Percentiles rank a stretch among this genome's conserved stretches.
These are phyloP conservation scores for Yamadazyma trypodendri DNA, from an alignment of 1,139 yeast genomes.

Conservation along the genomic window DNA sequence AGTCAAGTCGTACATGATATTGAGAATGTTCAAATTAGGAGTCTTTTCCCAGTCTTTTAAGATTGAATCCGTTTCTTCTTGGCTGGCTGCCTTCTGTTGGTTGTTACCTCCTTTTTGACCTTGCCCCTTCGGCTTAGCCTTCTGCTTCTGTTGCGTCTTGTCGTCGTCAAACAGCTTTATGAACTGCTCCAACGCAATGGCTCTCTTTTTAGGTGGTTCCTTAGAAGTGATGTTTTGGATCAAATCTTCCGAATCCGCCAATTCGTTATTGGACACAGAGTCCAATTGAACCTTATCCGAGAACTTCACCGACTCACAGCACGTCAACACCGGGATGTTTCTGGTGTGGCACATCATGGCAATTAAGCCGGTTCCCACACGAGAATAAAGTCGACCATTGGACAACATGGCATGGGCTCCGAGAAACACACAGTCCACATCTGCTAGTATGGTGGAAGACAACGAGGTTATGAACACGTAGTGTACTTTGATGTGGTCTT, in stretches of 20 bases:
- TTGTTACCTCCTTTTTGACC: conserved; percentile 17
- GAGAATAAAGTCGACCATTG: conserved; percentile 86
- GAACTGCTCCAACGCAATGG: conserved; percentile 67
- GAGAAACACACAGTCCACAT: conserved; percentile 82
- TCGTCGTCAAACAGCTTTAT: conserved; percentile 41
- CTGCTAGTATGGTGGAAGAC: conserved; percentile 72
- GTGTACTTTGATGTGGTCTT: conserved; percentile 35
- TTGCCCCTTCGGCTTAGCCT: conserved; percentile 12
- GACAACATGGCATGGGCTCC: conserved; percentile 98
- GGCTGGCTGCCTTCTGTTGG: too few species aligned
- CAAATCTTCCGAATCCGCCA: conserved; percentile 82
- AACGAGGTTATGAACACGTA: conserved; percentile 81
- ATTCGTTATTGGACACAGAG: conserved; percentile 88
- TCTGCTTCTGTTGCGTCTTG: conserved; percentile 18
- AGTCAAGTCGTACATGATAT: conserved; percentile 89
- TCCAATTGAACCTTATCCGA: conserved; percentile 95
- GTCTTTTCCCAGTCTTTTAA: conserved; percentile 65
- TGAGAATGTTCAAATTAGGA: conserved; percentile 68
- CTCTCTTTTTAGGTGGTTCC: conserved; percentile 60
- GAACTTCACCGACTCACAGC: conserved; percentile 94
- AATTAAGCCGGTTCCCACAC: conserved; percentile 93
- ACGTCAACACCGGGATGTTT: conserved; percentile 89
- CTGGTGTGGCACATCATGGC: conserved; percentile 89
- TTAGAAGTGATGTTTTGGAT: conserved; percentile 43
- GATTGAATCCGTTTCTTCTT: conserved; percentile 29